A percentile compares a stretch with the other conserved stretches of the same genome.
phyloP scores from a whole-genome alignment of 2,329 filamentous ascomycete genomes.

The Pseudogymnoascus sp. region DNA sequence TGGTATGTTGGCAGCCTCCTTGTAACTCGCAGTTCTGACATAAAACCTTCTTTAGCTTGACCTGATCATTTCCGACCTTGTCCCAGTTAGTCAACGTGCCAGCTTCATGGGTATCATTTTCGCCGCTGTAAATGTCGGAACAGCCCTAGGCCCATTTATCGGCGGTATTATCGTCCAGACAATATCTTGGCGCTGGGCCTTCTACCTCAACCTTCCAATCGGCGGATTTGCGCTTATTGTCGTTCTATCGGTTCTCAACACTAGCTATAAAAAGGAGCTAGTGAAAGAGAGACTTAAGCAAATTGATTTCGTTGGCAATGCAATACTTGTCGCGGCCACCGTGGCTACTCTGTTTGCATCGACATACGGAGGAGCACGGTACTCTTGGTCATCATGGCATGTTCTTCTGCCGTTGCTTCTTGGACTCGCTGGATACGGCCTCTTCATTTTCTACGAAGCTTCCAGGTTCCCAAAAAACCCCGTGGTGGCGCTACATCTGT shows the following conservation, averaged over 20 bases:
- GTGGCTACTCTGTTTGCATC: constrained; percentile 37
- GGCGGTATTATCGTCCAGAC: constrained; percentile 36
- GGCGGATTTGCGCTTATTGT: constrained; percentile 20
- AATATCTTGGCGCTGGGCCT: constrained; percentile 41
- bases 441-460: constrained; percentile 34
- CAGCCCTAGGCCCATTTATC: constrained; percentile 31
- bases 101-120: constrained; percentile 35
- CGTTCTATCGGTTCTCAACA: constrained; percentile 27
- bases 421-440: constrained; percentile 34
- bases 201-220: constrained; percentile 38
- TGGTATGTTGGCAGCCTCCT: background rate
- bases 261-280: constrained; percentile 29
- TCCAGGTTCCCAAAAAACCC: constrained; percentile 20
- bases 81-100: constrained; percentile 40
- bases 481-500: constrained; percentile 37
- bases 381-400: constrained; percentile 35
- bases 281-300: constrained; percentile 30
- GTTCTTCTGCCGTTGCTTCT: constrained; percentile 39
- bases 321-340: constrained; percentile 34
- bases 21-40: background rate
- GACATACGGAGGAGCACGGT: constrained; percentile 36
- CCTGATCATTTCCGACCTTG: constrained; percentile 44
- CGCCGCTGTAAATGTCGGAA: constrained; percentile 35
- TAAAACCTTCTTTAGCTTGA: constrained; percentile 26
- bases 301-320: constrained; percentile 39